phyloP scores from a whole-genome alignment of 768 basidiomycete species.

The Boletus vermiculosoides region DNA sequence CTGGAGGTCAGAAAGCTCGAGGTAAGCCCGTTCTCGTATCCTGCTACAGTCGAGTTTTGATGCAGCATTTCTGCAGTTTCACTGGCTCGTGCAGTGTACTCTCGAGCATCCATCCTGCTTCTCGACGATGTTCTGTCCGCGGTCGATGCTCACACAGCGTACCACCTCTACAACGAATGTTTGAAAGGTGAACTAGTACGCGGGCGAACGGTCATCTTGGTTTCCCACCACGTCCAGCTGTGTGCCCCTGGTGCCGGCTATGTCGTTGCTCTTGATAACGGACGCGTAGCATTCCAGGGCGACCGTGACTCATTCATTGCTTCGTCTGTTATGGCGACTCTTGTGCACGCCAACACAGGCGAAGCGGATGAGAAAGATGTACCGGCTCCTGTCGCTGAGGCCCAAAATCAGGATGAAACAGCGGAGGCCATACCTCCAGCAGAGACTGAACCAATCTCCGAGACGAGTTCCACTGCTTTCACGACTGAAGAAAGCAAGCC shows the following conservation, averaged over 20 bases:
- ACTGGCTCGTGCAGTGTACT: slow-evolving; percentile 85
- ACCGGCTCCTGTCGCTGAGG: slow-evolving; percentile 13
- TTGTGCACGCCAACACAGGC: slow-evolving; percentile 58
- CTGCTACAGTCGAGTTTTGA: background rate
- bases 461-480: slow-evolving; percentile 46
- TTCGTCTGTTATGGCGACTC: slow-evolving; percentile 63
- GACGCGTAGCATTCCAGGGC: slow-evolving; percentile 73
- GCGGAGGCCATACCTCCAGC: slow-evolving; percentile 22
- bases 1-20: slow-evolving; percentile 66
- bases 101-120: slow-evolving; percentile 75
- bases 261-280: slow-evolving; percentile 74
- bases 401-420: slow-evolving; percentile 4
- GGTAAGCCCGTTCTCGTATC: slow-evolving; percentile 36
- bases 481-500: slow-evolving; percentile 35
- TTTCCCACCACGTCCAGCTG: slow-evolving; percentile 93
- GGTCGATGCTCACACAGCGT: slow-evolving; percentile 87
- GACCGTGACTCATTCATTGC: slow-evolving; percentile 57
- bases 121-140: slow-evolving; percentile 75
- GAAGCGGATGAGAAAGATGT: slow-evolving; percentile 45
- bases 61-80: slow-evolving; percentile 47
- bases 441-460: slow-evolving; percentile 31
- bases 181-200: slow-evolving; percentile 73
- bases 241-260: slow-evolving; percentile 78
- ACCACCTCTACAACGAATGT: slow-evolving; percentile 78
- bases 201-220: slow-evolving; percentile 82